A percentile compares a stretch with the other conserved stretches of the same genome.
phyloP scores from a whole-genome alignment of 129 eudicot species.

The Silybum marianum region DNA sequence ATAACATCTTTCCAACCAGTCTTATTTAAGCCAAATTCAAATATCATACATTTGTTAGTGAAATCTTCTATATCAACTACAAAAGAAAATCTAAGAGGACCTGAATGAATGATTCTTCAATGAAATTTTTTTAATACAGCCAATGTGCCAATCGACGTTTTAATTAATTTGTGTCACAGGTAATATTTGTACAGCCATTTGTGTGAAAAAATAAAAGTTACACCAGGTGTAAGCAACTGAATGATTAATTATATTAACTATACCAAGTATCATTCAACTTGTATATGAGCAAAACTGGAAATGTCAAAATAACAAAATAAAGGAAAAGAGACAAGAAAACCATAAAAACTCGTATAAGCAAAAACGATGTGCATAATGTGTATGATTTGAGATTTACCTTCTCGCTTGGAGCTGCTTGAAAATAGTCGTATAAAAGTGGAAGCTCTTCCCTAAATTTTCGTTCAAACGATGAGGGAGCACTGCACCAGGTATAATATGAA shows the following conservation, averaged over 20 bases:
- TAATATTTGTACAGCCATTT: not conserved
- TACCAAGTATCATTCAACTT: not conserved
- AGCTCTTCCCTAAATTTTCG: constrained; percentile 64
- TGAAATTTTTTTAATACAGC: not conserved
- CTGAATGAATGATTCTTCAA: constrained; percentile 9
- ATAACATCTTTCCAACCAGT: constrained; percentile 84
- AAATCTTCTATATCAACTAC: constrained; percentile 11
- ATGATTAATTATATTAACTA: not conserved
- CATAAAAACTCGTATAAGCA: not conserved
- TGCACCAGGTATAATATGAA: constrained; percentile 24
- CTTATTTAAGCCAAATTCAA: constrained; percentile 35
- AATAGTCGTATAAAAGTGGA: constrained; percentile 70
- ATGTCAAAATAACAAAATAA: not conserved
- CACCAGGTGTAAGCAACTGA: constrained; percentile 4
- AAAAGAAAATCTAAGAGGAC: constrained; percentile 2
- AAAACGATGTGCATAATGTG: not conserved
- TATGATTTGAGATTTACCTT: constrained; percentile 46
- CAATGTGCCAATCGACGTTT: not conserved
- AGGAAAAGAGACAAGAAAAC: not conserved
- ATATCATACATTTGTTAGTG: constrained; percentile 10
- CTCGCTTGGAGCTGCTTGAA: constrained; percentile 72
- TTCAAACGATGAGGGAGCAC: constrained; percentile 94
- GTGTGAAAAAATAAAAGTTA: not conserved
- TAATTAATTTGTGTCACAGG: not conserved
- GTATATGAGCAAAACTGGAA: constrained; percentile 23